Evolutionary conservation across 2,329 filamentous ascomycete species (phyloP).

Genomic region (Exophiala sideris): DNA sequence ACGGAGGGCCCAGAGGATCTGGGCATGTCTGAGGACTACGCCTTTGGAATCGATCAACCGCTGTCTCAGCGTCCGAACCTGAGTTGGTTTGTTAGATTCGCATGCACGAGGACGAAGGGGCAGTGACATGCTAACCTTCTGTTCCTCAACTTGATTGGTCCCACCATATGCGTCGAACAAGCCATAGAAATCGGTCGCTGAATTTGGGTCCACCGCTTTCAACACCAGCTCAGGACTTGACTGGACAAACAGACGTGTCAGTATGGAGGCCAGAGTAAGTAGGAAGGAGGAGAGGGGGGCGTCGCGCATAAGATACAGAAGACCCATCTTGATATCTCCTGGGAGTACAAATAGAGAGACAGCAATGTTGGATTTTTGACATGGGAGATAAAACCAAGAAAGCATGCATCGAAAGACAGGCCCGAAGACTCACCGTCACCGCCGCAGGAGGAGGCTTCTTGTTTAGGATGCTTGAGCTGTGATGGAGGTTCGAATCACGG

Average conservation of each 20-base stretch:
- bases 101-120: neutral
- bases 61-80: conserved; percentile 54
- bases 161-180: conserved; percentile 21
- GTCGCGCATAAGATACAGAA: conserved; percentile 12
- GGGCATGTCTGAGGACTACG: conserved; percentile 56
- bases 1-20: conserved; percentile 60
- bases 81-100: conserved; percentile 1
- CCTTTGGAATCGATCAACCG: conserved; percentile 54
- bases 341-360: conserved; percentile 19
- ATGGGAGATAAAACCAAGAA: conserved; percentile 27
- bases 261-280: conserved; percentile 5
- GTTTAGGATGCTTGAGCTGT: conserved; percentile 10
- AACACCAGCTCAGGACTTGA: conserved; percentile 18
- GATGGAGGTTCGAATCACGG: conserved; percentile 8
- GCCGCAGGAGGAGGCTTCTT: conserved; percentile 9
- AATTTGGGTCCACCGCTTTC: conserved; percentile 18
- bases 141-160: conserved; percentile 18
- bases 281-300: neutral
- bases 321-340: conserved; percentile 12
- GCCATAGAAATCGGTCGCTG: conserved; percentile 26
- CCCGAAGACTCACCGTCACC: conserved; percentile 12
- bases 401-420: neutral
- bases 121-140: conserved; percentile 17
- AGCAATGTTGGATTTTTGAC: conserved; percentile 16
- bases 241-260: conserved; percentile 16